Conservation (phyloP, 2,329 filamentous ascomycete genomes). For the Aspergillus spinulosporus region DNA sequence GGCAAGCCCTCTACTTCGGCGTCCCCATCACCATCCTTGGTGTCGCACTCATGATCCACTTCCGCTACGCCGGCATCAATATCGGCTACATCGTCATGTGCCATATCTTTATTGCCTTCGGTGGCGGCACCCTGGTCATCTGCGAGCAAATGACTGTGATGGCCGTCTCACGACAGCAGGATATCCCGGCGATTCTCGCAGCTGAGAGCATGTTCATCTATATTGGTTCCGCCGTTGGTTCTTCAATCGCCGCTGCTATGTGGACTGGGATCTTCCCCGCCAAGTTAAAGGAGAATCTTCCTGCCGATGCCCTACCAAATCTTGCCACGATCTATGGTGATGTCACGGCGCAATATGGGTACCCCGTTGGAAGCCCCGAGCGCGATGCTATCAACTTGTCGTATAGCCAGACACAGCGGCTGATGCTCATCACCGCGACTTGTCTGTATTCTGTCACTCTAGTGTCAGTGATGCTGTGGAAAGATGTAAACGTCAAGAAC, state of each 20-base stretch:
- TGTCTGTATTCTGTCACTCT: conserved; percentile 30
- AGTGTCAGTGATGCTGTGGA: conserved; percentile 36
- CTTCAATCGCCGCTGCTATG: conserved; percentile 44
- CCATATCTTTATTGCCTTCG: conserved; percentile 58
- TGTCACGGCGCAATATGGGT: conserved; percentile 26
- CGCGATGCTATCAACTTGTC: conserved; percentile 40
- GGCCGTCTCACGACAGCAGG: conserved; percentile 55
- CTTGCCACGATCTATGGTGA: conserved; percentile 29
- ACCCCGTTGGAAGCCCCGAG: conserved; percentile 31
- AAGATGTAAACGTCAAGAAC: conserved; percentile 41
- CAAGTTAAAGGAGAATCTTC: conserved; percentile 1
- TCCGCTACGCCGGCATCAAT: conserved; percentile 51
- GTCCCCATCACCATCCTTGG: conserved; percentile 55
- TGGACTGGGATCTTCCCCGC: conserved; percentile 59
- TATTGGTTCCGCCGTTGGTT: conserved; percentile 39
- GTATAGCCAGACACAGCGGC: conserved; percentile 38
- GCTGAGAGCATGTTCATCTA: conserved; percentile 37
- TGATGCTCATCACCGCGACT: conserved; percentile 37
- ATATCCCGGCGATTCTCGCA: conserved; percentile 50
- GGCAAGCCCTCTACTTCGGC: conserved; percentile 52
- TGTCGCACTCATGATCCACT: conserved; percentile 57
- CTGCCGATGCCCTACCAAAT: conserved; percentile 38
- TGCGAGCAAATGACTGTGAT: conserved; percentile 61
- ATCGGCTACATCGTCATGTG: conserved; percentile 57
- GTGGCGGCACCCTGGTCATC: conserved; percentile 56